Evolutionary conservation across 257 asterid species (phyloP), one percentile per base, ranked within the genome.

Genomic region (Solanum chiquidenum): DNA sequence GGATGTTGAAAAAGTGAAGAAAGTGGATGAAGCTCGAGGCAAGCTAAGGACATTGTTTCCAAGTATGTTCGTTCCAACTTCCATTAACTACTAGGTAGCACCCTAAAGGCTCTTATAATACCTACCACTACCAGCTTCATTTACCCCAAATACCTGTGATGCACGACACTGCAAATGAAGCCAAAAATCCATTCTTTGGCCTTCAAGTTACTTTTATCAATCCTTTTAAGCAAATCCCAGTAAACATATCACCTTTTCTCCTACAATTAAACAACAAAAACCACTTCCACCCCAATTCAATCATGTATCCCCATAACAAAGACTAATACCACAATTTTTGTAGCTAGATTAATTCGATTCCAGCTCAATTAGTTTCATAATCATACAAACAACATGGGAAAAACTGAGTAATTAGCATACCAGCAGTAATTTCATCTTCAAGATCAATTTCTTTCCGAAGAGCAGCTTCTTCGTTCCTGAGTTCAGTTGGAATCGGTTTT

Each of bases 401-500:
- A 37, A 74, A 74, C 38, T 13, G 31, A 4, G 11, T 0, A 37
- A 21, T 74, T 37, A 77, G 27, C 60, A 40, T 90, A 97, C 99
- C 93, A 40, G 98, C 95, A 14, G 98, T 95, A 14, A 94, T 88
- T 74, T 95, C 99, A 88, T 95, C 99, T 90, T 95, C 99, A 34
- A 95, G 98, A 87, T 96, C 98, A 25, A 97, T 97, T 94, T 96
- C 96, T 87, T 92, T 94, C 49, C 99, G 96, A 83, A 97, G 97
- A 9, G 97, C 98, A 1, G 95, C 96, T 90, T 97, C 99, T 89
- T 97, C 98, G 66, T 97, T 95, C 85, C 98, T 91, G 85, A 97
- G 98, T 94, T 97, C 99, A 69, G 98, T 97, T 16, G 99, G 99
- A 87, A 97, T 97, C 12, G 99, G 98, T 88, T 95, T 97, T 75